Evolutionary conservation across 148 eudicot species (phyloP).

Genomic region (Talinum fruticosum): DNA sequence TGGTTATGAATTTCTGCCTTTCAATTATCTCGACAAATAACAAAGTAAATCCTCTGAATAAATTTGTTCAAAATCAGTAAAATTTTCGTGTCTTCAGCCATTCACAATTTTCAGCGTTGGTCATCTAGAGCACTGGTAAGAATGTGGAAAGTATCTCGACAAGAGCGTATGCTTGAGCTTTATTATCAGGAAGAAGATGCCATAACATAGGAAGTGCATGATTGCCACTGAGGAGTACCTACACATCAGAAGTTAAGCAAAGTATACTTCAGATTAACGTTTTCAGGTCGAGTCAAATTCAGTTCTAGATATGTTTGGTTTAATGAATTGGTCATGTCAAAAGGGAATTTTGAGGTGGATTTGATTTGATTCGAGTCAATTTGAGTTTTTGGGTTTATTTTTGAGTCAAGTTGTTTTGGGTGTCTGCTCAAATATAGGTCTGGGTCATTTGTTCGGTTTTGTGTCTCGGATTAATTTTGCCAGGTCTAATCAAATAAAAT

Average conservation of each 20-base stretch:
- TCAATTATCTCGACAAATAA: background rate
- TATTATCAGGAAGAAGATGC: conserved; percentile 57
- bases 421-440: too few species aligned
- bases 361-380: too few species aligned
- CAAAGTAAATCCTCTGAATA: background rate
- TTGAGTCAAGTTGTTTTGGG: too few species aligned
- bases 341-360: too few species aligned
- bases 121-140: conserved; percentile 45
- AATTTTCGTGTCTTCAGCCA: background rate
- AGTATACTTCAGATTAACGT: too few species aligned
- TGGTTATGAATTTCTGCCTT: conserved; percentile 10
- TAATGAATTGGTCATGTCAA: too few species aligned
- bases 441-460: too few species aligned
- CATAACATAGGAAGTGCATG: conserved; percentile 88
- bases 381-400: too few species aligned
- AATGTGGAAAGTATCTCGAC: conserved; percentile 55
- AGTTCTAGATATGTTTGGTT: too few species aligned
- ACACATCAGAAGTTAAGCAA: conserved; percentile 8
- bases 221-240: conserved; percentile 79
- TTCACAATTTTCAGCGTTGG: conserved; percentile 6
- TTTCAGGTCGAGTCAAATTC: too few species aligned
- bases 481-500: too few species aligned
- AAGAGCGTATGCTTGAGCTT: conserved; percentile 61
- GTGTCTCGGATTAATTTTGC: too few species aligned
- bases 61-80: conserved; percentile 23